phyloP scores from a whole-genome alignment of 768 basidiomycete genomes.

The Galerina sulciceps region DNA sequence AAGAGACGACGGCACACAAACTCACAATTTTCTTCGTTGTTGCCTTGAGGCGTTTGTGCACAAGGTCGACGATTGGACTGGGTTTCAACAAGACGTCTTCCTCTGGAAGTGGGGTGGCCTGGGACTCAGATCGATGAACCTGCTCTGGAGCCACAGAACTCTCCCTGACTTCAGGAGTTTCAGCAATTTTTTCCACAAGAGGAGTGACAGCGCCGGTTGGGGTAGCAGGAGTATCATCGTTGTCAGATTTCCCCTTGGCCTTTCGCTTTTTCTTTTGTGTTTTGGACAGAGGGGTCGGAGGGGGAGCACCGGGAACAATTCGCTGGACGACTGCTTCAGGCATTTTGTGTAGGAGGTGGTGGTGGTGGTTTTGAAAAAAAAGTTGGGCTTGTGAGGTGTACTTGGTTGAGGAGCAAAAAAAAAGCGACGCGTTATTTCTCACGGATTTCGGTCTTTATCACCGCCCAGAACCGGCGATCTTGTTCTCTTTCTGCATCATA shows the following conservation, averaged over 20 bases:
- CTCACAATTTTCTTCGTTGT: constrained; percentile 86
- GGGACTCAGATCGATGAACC: constrained; percentile 43
- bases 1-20: constrained; percentile 3
- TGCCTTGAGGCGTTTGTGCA: constrained; percentile 77
- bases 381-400: constrained; percentile 22
- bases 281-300: constrained; percentile 61
- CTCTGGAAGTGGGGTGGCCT: constrained; percentile 44
- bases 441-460: constrained; percentile 20
- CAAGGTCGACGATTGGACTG: constrained; percentile 78
- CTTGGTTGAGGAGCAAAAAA: constrained; percentile 30
- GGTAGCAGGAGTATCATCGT: constrained; percentile 48
- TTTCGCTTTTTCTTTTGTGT: constrained; percentile 75
- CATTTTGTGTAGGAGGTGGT: constrained; percentile 30
- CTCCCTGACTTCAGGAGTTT: constrained; percentile 49
- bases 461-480: not conserved
- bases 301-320: constrained; percentile 79
- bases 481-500: not conserved
- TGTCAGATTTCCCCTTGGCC: constrained; percentile 43
- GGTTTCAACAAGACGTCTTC: constrained; percentile 52
- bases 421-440: constrained; percentile 37
- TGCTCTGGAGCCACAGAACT: constrained; percentile 50
- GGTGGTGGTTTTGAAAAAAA: constrained; percentile 15
- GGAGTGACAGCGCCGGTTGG: constrained; percentile 16
- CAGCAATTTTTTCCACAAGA: constrained; percentile 50
- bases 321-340: constrained; percentile 47